These are phyloP conservation scores for Solanum hybrid DNA, from an alignment of 305 asterid species.

Conservation along the genomic window DNA sequence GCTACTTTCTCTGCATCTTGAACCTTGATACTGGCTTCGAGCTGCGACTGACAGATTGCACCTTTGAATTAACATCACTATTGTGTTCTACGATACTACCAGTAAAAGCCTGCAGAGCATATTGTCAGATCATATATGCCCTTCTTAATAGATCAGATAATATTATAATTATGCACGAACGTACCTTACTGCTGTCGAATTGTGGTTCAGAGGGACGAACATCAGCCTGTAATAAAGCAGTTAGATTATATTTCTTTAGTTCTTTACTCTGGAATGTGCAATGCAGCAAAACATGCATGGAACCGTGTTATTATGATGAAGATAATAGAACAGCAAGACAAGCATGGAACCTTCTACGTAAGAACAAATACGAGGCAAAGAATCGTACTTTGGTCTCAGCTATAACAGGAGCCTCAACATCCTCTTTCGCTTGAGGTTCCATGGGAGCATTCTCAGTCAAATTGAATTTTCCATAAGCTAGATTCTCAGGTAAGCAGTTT, in stretches of 20 bases:
- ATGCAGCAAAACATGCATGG: background rate
- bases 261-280: background rate
- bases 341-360: background rate
- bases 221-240: slow-evolving; percentile 9
- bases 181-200: slow-evolving; percentile 15
- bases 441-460: slow-evolving; percentile 11
- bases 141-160: background rate
- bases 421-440: slow-evolving; percentile 29
- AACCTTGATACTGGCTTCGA: slow-evolving; percentile 72
- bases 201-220: background rate
- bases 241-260: background rate
- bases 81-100: slow-evolving; percentile 57
- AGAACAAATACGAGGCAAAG: background rate
- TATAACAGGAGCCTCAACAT: slow-evolving; percentile 18
- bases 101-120: slow-evolving; percentile 46
- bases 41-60: slow-evolving; percentile 25
- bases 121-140: background rate
- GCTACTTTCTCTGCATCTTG: slow-evolving; percentile 52
- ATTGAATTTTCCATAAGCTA: slow-evolving; percentile 9
- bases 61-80: slow-evolving; percentile 25
- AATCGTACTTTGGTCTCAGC: slow-evolving; percentile 19
- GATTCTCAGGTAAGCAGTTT: slow-evolving; percentile 14
- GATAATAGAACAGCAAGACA: background rate
- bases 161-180: background rate
- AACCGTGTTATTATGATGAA: background rate